Conservation (phyloP, 306 rosid species). For the Malus asiatica region DNA sequence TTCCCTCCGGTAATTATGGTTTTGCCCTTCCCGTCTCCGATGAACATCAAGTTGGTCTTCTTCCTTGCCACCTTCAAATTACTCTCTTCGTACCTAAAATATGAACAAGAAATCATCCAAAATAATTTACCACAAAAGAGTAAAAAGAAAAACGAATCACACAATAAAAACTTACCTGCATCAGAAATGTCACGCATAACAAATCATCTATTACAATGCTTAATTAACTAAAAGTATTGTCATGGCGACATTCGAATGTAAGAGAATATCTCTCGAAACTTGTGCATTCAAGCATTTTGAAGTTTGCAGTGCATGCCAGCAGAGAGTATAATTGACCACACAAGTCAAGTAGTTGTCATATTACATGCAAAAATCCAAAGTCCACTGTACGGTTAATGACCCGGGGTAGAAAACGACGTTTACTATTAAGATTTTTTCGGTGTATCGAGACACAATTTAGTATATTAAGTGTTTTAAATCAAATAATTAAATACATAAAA, state of each 20-base stretch:
- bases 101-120: background rate
- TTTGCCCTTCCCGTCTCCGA: conserved; percentile 80
- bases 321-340: background rate
- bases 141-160: background rate
- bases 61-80: conserved; percentile 86
- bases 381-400: background rate
- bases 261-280: background rate
- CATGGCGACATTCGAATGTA: background rate
- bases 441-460: no score
- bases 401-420: background rate
- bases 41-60: conserved; percentile 70
- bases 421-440: no score
- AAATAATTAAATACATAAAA: no score
- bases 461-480: no score
- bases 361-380: background rate
- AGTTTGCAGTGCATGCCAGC: background rate
- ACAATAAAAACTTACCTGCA: background rate
- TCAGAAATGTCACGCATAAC: no score
- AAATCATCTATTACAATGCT: no score
- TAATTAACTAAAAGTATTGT: background rate
- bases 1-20: conserved; percentile 62
- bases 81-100: conserved; percentile 64
- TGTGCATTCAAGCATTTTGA: background rate
- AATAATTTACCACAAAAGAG: background rate
- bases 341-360: background rate